Evolutionary conservation across 768 basidiomycete species (phyloP), one percentile per base, ranked within the genome.

Genomic region (Epithele typhae): DNA sequence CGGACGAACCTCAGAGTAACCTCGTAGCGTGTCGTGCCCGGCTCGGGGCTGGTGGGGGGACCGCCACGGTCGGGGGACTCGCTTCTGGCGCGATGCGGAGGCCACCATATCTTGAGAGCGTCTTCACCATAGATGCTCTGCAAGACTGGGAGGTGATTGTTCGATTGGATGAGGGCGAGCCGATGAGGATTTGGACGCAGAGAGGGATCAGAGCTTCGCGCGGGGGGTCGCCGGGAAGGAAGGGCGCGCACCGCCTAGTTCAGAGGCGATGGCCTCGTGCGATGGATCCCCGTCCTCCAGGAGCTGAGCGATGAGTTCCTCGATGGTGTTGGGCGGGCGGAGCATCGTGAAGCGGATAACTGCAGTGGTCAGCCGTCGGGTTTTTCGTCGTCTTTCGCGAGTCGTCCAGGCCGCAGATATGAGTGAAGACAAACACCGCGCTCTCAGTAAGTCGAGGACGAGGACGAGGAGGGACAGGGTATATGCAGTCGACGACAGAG

Each of bases 121-220:
- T 77, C 68, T 8, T 84, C 79, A 34, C 87, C 88, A 57, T 91
- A 92, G 56, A 92, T 92, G 21, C 87, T 87, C 60, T 81, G 83
- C n/a, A 92, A 67, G 14, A 86, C 89, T 85, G 58, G 36, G 34
- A 21, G 24, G 49, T 46, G 43, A 54, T n/a, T n/a, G 42, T 22
- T 37, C 37, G 48, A 42, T 43, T 30, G 43, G 44, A 17, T 43
- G 18, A 40, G 52, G 37, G 32, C 51, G 37, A 53, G 48, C 45
- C 9, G 15, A 6, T 19, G 18, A 36, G 35, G 35, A 36, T 6
- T 15, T 9, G 35, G 35, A 19, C 8, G 35, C 12, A n/a, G 18
- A 44, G 34, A 45, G 24, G 52, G 39, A 52, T 59, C 51, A 59
- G 49, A 54, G 66, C 37, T 38, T 32, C 15, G 14, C 33, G 39